phyloP scores from a whole-genome alignment of 768 basidiomycete genomes.

The Boletus eberwhitei region DNA sequence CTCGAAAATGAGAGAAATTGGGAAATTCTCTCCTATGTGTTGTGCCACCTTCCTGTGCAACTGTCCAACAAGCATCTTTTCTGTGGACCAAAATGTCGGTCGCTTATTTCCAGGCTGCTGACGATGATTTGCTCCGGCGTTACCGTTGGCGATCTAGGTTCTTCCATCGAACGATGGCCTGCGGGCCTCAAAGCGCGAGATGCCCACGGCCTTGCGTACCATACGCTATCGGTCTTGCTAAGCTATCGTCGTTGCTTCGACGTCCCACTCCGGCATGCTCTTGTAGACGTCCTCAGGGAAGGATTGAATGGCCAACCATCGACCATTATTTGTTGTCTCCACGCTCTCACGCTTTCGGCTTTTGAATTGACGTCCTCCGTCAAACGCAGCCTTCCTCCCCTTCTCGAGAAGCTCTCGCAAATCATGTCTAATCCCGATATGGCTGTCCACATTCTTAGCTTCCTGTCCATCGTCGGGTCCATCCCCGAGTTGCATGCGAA shows the following conservation, averaged over 20 bases:
- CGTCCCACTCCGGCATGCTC: slow-evolving; percentile 54
- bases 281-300: slow-evolving; percentile 70
- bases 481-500: slow-evolving; percentile 78
- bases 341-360: slow-evolving; percentile 82
- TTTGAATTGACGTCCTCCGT: slow-evolving; percentile 84
- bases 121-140: slow-evolving; percentile 67
- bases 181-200: slow-evolving; percentile 66
- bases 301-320: slow-evolving; percentile 69
- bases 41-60: slow-evolving; percentile 89
- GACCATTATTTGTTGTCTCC: slow-evolving; percentile 85
- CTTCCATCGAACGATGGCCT: slow-evolving; percentile 58
- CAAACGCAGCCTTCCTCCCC: slow-evolving; percentile 72
- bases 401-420: slow-evolving; percentile 83
- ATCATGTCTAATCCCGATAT: slow-evolving; percentile 94
- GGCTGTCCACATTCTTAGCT: slow-evolving; percentile 94
- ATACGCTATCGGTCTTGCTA: slow-evolving; percentile 82
- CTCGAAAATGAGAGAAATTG: slow-evolving; percentile 78
- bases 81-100: slow-evolving; percentile 81
- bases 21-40: slow-evolving; percentile 89
- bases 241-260: slow-evolving; percentile 84
- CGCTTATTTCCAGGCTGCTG: slow-evolving; percentile 58
- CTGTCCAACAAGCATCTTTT: slow-evolving; percentile 95
- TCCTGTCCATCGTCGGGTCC: slow-evolving; percentile 84
- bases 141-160: slow-evolving; percentile 52
- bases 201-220: slow-evolving; percentile 84